Evolutionary conservation across 139 green algal genomes (phyloP).

Genomic region (Zygnema cylindricum): DNA sequence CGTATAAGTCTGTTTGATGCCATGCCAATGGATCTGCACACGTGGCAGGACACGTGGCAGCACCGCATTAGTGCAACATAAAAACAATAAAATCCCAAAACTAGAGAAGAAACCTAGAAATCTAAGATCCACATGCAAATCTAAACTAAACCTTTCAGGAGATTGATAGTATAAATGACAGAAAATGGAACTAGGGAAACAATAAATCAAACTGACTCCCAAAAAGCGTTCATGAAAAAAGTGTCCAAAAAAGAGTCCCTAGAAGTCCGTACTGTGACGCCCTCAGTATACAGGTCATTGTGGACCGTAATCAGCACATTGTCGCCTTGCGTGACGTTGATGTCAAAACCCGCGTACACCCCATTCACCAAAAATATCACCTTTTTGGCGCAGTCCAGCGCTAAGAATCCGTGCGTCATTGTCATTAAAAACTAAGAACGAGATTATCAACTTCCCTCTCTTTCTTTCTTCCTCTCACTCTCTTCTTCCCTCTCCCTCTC

Average conservation of each 20-base stretch:
- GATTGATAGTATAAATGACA: no score
- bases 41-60: background rate
- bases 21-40: constrained; percentile 41
- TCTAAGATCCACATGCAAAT: no score
- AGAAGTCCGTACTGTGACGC: background rate
- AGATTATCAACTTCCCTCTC: no score
- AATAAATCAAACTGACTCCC: no score
- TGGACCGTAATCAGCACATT: constrained; percentile 3
- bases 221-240: background rate
- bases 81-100: no score
- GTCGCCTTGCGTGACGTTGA: constrained; percentile 25
- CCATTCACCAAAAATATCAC: constrained; percentile 16
- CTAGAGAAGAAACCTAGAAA: no score
- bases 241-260: background rate
- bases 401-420: constrained; percentile 15
- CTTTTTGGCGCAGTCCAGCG: constrained; percentile 30
- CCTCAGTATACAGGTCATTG: constrained; percentile 20
- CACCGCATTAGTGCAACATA: background rate
- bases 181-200: no score
- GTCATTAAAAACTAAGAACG: no score
- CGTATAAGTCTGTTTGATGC: constrained; percentile 8
- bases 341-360: background rate
- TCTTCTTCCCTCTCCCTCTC: no score
- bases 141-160: no score
- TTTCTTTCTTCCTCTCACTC: no score